Percentiles rank a stretch among this genome's conserved stretches.
phyloP scores from a whole-genome alignment of 257 asterid species.

The Forsythia suspensa region DNA sequence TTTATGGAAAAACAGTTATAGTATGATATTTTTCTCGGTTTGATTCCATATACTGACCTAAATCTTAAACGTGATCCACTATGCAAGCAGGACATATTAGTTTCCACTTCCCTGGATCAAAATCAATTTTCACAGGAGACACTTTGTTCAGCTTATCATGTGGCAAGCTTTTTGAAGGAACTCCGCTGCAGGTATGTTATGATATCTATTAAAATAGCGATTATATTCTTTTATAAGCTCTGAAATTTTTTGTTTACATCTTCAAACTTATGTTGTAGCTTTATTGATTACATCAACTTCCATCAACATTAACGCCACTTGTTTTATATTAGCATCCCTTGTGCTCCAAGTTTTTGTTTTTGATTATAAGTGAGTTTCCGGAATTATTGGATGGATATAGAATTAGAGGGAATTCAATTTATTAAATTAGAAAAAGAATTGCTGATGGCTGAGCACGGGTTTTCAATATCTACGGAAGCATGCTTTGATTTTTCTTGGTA shows the following conservation, averaged over 20 bases:
- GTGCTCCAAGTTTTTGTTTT: not conserved
- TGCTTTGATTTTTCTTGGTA: not conserved
- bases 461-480: not conserved
- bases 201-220: not conserved
- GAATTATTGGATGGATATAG: not conserved
- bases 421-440: not conserved
- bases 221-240: slow-evolving; percentile 10
- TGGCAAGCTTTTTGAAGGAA: slow-evolving; percentile 96
- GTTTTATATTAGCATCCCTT: not conserved
- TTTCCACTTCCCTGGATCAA: slow-evolving; percentile 86
- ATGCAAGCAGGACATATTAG: slow-evolving; percentile 71
- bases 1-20: not conserved
- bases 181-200: slow-evolving; percentile 71
- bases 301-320: not conserved
- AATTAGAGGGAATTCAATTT: not conserved
- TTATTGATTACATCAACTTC: not conserved
- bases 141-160: slow-evolving; percentile 95
- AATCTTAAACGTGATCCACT: not conserved
- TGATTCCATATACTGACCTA: not conserved
- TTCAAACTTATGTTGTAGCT: not conserved
- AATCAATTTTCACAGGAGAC: slow-evolving; percentile 88
- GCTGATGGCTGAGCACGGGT: not conserved
- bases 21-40: not conserved
- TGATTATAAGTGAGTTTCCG: not conserved
- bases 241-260: not conserved